Conservation (phyloP, 1,284 basidiomycete genomes). For the Neolentinus lepideus region DNA sequence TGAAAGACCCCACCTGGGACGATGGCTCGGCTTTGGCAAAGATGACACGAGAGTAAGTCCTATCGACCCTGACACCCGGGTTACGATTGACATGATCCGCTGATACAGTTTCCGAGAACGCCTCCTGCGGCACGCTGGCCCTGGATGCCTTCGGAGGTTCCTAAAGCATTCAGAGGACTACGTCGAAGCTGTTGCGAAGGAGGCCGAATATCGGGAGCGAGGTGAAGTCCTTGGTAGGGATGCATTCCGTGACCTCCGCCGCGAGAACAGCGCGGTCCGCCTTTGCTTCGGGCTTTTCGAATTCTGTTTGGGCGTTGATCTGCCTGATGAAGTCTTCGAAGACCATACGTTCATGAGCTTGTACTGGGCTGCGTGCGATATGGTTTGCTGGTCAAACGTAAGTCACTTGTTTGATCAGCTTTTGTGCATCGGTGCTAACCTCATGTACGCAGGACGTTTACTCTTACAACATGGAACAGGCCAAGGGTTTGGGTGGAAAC, state of each 20-base stretch:
- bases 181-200: conserved; percentile 45
- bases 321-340: conserved; percentile 54
- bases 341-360: conserved; percentile 45
- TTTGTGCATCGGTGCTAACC: not conserved
- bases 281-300: conserved; percentile 60
- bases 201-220: conserved; percentile 54
- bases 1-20: conserved; percentile 43
- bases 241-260: conserved; percentile 46
- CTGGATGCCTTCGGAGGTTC: conserved; percentile 41
- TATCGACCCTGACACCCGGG: not conserved
- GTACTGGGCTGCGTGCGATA: conserved; percentile 55
- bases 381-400: conserved; percentile 58
- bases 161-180: conserved; percentile 47
- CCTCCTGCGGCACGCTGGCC: conserved; percentile 35
- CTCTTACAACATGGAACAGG: conserved; percentile 69
- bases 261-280: conserved; percentile 60
- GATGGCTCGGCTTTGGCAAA: conserved; percentile 46
- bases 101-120: conserved; percentile 45
- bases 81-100: not conserved
- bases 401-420: not conserved
- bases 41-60: conserved; percentile 54
- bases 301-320: conserved; percentile 50
- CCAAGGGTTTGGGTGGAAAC: conserved; percentile 57
- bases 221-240: conserved; percentile 44
- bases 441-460: conserved; percentile 52